Percentiles rank a stretch among this genome's conserved stretches.
Evolutionary conservation across 1,284 basidiomycete genomes (phyloP).

Genomic region (Fomitopsis pinicola): DNA sequence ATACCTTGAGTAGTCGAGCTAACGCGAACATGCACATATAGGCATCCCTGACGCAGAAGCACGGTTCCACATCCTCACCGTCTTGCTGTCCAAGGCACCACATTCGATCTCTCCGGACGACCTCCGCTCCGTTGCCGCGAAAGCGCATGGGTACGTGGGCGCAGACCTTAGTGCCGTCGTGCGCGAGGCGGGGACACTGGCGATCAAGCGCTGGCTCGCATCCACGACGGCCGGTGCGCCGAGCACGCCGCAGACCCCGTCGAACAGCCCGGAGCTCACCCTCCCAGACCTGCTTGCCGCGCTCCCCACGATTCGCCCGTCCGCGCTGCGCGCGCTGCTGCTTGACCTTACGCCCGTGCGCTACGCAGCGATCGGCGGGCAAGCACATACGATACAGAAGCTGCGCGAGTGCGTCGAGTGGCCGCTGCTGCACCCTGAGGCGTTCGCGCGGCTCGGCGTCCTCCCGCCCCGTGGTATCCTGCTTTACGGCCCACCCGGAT

Average conservation of each 20-base stretch:
- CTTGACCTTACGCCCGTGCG: constrained; percentile 81
- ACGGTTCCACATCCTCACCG: constrained; percentile 78
- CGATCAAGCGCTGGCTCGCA: constrained; percentile 81
- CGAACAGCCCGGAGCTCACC: constrained; percentile 42
- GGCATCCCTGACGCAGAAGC: constrained; percentile 88
- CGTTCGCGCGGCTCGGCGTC: constrained; percentile 87
- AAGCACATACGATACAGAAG: constrained; percentile 74
- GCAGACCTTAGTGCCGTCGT: constrained; percentile 93
- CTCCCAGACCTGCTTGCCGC: constrained; percentile 67
- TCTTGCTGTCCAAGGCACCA: constrained; percentile 80
- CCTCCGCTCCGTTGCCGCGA: constrained; percentile 64
- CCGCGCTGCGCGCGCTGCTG: constrained; percentile 92
- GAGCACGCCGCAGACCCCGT: constrained; percentile 11
- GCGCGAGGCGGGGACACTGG: constrained; percentile 87
- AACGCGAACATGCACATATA: constrained; percentile 25
- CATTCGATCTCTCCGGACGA: constrained; percentile 62
- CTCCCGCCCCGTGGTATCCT: constrained; percentile 87
- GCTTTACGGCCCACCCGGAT: constrained; percentile 96
- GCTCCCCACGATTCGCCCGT: constrained; percentile 81
- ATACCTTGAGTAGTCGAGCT: neutral
- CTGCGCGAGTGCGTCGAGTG: constrained; percentile 90
- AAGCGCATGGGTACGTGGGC: constrained; percentile 96
- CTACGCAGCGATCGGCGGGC: constrained; percentile 91
- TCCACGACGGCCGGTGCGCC: constrained; percentile 13
- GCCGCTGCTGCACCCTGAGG: constrained; percentile 85